These are phyloP conservation scores for Fraxinus floribunda DNA, from an alignment of 305 asterid genomes.

Conservation along the genomic window DNA sequence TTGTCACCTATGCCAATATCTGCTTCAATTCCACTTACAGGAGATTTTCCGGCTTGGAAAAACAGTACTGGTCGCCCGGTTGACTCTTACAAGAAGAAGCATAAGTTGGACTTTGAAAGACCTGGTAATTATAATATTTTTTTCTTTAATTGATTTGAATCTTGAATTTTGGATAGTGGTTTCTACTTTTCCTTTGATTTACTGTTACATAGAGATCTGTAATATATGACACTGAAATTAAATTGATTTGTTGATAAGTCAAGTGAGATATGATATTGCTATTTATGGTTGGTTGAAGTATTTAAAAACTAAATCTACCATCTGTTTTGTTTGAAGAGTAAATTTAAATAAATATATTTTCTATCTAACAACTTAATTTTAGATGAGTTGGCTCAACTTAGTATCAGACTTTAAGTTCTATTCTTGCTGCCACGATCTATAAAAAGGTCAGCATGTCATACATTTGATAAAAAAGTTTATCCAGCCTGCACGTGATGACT, in stretches of 20 bases:
- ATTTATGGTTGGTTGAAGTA: conserved; percentile 16
- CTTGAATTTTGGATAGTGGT: not conserved
- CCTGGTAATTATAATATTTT: conserved; percentile 42
- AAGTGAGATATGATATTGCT: conserved; percentile 15
- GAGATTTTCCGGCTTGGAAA: conserved; percentile 69
- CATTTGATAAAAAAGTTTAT: not conserved
- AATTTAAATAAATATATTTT: not conserved
- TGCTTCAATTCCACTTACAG: conserved; percentile 81
- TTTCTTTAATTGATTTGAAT: not conserved
- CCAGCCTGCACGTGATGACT: not conserved
- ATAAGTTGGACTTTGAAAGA: conserved; percentile 57
- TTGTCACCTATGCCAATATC: conserved; percentile 97
- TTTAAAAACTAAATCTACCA: conserved; percentile 43
- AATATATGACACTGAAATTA: not conserved
- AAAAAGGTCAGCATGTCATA: not conserved
- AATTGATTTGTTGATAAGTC: not conserved
- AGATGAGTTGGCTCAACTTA: not conserved
- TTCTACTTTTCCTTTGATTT: not conserved
- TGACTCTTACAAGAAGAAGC: conserved; percentile 68
- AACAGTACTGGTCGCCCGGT: conserved; percentile 40
- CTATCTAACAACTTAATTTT: not conserved
- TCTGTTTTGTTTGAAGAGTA: conserved; percentile 21
- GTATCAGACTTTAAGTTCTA: not conserved
- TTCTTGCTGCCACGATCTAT: not conserved
- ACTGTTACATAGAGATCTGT: not conserved